Percentiles rank a stretch among this genome's conserved stretches.
phyloP scores from a whole-genome alignment of 495 filamentous ascomycete species.

The Aspergillus mulundensis region DNA sequence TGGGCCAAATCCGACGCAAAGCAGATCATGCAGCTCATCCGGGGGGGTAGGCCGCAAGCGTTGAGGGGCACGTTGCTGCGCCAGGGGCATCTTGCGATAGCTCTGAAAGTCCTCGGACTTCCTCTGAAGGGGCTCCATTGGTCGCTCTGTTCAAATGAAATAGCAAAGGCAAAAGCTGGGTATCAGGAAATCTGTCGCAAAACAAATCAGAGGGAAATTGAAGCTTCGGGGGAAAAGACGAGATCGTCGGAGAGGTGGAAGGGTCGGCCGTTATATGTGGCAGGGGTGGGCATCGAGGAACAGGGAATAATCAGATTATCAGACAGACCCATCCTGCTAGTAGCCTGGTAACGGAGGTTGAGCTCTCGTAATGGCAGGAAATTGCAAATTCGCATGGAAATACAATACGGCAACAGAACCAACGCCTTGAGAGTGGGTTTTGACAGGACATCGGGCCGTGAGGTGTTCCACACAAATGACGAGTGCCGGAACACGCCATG shows the following conservation, averaged over 20 bases:
- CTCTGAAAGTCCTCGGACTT: conserved; percentile 24
- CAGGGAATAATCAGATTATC: neutral
- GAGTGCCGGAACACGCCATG: conserved; percentile 6
- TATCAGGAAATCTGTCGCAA: conserved; percentile 1
- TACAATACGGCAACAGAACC: conserved; percentile 10
- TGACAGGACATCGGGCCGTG: conserved; percentile 19
- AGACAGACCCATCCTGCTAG: neutral
- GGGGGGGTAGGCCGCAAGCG: conserved; percentile 30
- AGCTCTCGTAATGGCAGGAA: conserved; percentile 1
- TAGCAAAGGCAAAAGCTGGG: neutral
- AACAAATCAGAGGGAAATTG: neutral
- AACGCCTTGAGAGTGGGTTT: conserved; percentile 10
- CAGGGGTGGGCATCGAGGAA: neutral
- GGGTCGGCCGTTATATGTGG: conserved; percentile 4
- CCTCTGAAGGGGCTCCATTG: conserved; percentile 23
- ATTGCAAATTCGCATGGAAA: conserved; percentile 7
- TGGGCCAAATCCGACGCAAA: conserved; percentile 92
- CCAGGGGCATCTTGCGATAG: conserved; percentile 21
- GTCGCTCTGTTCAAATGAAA: neutral
- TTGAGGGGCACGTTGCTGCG: conserved; percentile 16
- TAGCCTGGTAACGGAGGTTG: neutral
- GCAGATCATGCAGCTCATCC: conserved; percentile 68
- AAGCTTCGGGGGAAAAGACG: conserved; percentile 7
- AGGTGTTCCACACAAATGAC: conserved; percentile 5
- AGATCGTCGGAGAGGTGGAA: conserved; percentile 7